phyloP scores from a whole-genome alignment of 2,329 filamentous ascomycete species.

The Phyllosticta citriasiana region DNA sequence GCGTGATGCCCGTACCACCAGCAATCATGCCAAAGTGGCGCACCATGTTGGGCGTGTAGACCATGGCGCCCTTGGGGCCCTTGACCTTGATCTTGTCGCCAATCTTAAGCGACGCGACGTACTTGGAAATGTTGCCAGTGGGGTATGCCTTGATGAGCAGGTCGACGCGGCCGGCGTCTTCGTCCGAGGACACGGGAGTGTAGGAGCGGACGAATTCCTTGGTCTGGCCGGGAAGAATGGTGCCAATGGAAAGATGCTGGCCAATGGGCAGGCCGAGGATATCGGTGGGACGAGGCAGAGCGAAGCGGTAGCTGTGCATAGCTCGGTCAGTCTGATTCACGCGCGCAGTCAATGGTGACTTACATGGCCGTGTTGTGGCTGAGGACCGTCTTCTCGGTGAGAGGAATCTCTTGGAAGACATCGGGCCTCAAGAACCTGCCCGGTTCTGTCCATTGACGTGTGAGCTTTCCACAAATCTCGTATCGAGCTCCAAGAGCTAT shows the following conservation, averaged over 20 bases:
- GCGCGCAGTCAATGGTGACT: constrained; percentile 17
- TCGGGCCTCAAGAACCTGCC: constrained; percentile 79
- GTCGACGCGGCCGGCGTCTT: constrained; percentile 73
- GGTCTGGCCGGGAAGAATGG: constrained; percentile 33
- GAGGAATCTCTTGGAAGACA: constrained; percentile 82
- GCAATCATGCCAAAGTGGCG: constrained; percentile 96
- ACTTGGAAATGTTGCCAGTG: constrained; percentile 91
- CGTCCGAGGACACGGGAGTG: constrained; percentile 32
- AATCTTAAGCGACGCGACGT: constrained; percentile 73
- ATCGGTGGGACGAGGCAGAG: constrained; percentile 63
- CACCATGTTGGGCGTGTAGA: constrained; percentile 95
- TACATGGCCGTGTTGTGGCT: constrained; percentile 98
- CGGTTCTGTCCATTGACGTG: constrained; percentile 43
- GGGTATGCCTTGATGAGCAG: constrained; percentile 97
- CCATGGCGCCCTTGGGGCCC: constrained; percentile 95
- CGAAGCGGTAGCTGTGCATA: constrained; percentile 70
- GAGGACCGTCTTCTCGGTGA: constrained; percentile 89
- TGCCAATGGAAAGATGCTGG: constrained; percentile 95
- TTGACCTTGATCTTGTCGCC: constrained; percentile 75
- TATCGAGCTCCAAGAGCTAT: background rate
- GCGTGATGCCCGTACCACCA: constrained; percentile 93
- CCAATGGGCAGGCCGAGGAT: constrained; percentile 96
- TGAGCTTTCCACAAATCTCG: background rate
- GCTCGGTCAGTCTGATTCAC: background rate
- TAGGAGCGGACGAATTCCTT: constrained; percentile 33